These are phyloP conservation scores for Helotiales sp. DNA, from an alignment of 2,329 filamentous ascomycete species.

Conservation along the genomic window DNA sequence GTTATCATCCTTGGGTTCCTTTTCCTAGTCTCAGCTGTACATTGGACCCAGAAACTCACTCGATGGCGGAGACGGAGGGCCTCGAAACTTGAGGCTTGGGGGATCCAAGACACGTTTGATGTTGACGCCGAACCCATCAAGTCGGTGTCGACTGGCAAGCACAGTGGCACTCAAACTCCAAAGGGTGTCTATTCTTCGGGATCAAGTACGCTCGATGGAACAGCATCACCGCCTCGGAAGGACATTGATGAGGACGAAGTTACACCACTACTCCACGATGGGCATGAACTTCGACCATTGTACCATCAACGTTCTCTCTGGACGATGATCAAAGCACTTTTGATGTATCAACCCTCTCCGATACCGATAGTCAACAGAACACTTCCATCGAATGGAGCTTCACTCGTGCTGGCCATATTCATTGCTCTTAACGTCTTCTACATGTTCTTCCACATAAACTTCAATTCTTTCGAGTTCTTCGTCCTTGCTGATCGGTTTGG, in stretches of 20 bases:
- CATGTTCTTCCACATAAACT: conserved; percentile 51
- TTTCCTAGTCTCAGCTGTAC: conserved; percentile 18
- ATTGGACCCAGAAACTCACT: conserved; percentile 24
- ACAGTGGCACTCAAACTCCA: conserved; percentile 3
- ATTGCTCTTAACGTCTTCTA: conserved; percentile 58
- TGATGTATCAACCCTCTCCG: conserved; percentile 58
- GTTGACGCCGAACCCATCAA: conserved; percentile 15
- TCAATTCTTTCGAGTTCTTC: conserved; percentile 51
- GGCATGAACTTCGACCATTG: not conserved
- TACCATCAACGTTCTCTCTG: conserved; percentile 14
- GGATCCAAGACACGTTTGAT: conserved; percentile 13
- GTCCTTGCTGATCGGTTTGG: conserved; percentile 43
- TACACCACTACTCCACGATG: conserved; percentile 25
- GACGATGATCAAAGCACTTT: conserved; percentile 23
- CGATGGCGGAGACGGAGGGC: conserved; percentile 24
- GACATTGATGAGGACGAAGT: conserved; percentile 20
- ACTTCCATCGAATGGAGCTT: conserved; percentile 57
- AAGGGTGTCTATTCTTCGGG: conserved; percentile 23
- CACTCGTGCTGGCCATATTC: conserved; percentile 51
- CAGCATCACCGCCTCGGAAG: conserved; percentile 18
- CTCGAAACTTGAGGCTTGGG: conserved; percentile 7
- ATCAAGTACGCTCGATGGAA: conserved; percentile 26
- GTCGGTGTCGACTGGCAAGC: not conserved
- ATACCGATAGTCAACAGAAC: conserved; percentile 57
- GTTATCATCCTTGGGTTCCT: conserved; percentile 25